Percentiles rank a stretch among this genome's conserved stretches.
Conservation (phyloP, 129 eudicot species). For the Gnaphalium uliginosum region DNA sequence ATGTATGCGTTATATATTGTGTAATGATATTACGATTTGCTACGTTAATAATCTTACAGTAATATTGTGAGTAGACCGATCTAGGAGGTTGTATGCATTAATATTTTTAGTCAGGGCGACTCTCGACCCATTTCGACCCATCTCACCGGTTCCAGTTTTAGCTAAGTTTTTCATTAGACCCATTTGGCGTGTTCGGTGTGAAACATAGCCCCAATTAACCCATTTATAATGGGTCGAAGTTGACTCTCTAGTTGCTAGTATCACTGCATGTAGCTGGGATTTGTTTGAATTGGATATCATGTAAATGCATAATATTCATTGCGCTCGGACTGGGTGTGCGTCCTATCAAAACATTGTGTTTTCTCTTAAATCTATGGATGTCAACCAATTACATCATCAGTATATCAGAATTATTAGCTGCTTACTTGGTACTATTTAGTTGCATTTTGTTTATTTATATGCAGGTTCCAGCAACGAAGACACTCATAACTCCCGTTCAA, state of each 20-base stretch:
- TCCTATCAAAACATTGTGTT: not conserved
- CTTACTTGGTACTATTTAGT: not conserved
- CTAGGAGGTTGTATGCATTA: constrained; percentile 14
- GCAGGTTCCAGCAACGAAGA: constrained; percentile 85
- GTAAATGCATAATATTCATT: not conserved
- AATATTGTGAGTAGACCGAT: not conserved
- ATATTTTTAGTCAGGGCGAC: not conserved
- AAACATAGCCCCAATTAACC: not conserved
- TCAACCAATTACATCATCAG: constrained; percentile 4
- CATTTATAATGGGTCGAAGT: not conserved
- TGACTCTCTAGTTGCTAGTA: not conserved
- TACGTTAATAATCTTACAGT: constrained; percentile 1
- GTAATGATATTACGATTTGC: not conserved
- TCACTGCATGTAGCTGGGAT: not conserved
- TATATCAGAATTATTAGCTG: not conserved
- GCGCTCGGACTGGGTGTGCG: not conserved
- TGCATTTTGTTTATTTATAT: constrained; percentile 1
- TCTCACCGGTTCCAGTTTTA: not conserved
- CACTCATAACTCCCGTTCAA: constrained; percentile 87
- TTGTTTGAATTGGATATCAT: not conserved
- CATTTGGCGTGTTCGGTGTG: not conserved
- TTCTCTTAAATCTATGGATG: constrained; percentile 1
- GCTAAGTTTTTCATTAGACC: not conserved
- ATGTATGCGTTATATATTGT: too few species aligned
- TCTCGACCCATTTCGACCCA: not conserved